Percentiles rank a stretch among this genome's conserved stretches.
Evolutionary conservation across 2,329 filamentous ascomycete genomes (phyloP).

Genomic region (Ascocoryne sarcoides): DNA sequence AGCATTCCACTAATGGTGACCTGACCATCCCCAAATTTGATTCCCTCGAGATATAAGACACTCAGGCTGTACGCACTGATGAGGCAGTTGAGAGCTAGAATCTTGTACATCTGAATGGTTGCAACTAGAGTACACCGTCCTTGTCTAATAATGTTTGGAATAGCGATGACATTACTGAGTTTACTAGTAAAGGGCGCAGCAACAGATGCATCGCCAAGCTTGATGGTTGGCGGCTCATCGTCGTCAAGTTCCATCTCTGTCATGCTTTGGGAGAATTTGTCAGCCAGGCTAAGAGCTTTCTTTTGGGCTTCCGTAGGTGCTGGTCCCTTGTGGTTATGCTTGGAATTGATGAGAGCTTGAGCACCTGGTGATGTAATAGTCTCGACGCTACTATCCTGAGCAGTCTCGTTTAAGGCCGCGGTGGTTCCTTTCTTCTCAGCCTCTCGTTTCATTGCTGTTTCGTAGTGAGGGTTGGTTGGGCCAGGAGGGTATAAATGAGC

Average conservation of each 20-base stretch:
- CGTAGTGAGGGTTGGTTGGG: constrained; percentile 84
- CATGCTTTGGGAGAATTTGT: constrained; percentile 79
- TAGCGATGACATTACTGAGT: constrained; percentile 89
- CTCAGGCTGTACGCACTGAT: constrained; percentile 96
- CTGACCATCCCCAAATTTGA: constrained; percentile 98
- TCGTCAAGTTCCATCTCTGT: constrained; percentile 82
- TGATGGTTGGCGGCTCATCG: constrained; percentile 87
- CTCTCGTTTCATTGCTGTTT: constrained; percentile 84
- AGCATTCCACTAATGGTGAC: constrained; percentile 99
- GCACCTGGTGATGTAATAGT: constrained; percentile 60
- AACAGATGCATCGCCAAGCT: constrained; percentile 93
- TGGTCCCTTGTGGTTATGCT: constrained; percentile 30
- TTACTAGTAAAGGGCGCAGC: constrained; percentile 97
- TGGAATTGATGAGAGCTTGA: constrained; percentile 47
- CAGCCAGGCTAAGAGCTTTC: constrained; percentile 70
- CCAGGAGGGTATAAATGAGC: constrained; percentile 92
- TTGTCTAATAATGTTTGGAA: constrained; percentile 97
- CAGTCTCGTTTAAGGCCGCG: constrained; percentile 41
- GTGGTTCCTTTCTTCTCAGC: constrained; percentile 67
- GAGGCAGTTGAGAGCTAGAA: constrained; percentile 91
- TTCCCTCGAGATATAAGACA: constrained; percentile 93
- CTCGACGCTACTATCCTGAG: constrained; percentile 44
- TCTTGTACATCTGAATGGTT: constrained; percentile 99
- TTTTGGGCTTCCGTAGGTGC: constrained; percentile 57
- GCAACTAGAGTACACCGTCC: constrained; percentile 95